These are phyloP conservation scores for Mallotus repandus DNA, from an alignment of 441 rosid species.

Conservation along the genomic window DNA sequence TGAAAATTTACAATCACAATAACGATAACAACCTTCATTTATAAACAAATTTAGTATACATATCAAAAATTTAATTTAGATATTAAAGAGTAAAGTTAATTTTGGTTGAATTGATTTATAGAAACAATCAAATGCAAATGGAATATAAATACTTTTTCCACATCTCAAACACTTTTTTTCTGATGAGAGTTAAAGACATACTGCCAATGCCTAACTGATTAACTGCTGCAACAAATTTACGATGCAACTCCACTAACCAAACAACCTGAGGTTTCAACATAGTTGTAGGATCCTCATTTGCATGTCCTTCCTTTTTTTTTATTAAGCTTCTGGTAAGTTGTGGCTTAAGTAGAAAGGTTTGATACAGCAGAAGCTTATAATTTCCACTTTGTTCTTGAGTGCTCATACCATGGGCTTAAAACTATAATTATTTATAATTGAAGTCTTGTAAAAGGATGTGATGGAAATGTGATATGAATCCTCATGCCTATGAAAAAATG, in stretches of 20 bases:
- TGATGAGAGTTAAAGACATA: slow-evolving; percentile 4
- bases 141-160: not conserved
- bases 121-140: slow-evolving; percentile 3
- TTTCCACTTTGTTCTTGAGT: slow-evolving; percentile 1
- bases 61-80: no score
- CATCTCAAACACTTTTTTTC: slow-evolving; percentile 7
- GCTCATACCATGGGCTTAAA: not conserved
- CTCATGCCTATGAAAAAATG: not conserved
- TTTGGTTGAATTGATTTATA: slow-evolving; percentile 7
- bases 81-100: not conserved
- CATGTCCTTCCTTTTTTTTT: no score
- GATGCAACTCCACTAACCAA: no score
- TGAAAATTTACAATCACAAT: no score
- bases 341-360: not conserved
- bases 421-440: not conserved
- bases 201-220: no score
- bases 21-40: no score
- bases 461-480: not conserved
- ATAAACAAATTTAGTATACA: no score
- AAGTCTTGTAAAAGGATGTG: not conserved
- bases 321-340: no score
- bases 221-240: no score
- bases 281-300: no score
- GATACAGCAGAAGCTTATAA: no score
- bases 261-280: no score